phyloP scores from a whole-genome alignment of 2,329 filamentous ascomycete species.

The Atkinsonella texensis region DNA sequence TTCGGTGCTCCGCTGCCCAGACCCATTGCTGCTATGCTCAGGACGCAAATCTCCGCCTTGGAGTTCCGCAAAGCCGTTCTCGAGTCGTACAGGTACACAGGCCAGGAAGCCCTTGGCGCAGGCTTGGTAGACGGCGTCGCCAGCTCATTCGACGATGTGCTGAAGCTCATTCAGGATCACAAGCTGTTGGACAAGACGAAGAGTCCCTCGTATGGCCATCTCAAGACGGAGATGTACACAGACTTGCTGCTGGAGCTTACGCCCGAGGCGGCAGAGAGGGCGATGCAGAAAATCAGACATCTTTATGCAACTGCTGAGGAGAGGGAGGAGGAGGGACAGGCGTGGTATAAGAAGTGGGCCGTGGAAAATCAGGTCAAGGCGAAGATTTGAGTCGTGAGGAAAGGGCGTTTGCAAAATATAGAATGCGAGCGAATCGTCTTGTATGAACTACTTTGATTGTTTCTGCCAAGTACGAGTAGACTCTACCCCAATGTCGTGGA shows the following conservation, averaged over 20 bases:
- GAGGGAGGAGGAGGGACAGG: constrained; percentile 29
- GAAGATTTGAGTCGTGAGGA: not conserved
- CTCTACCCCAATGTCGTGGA: too few species aligned
- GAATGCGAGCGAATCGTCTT: too few species aligned
- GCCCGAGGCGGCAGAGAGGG: constrained; percentile 37
- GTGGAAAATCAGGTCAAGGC: constrained; percentile 26
- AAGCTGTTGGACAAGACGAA: constrained; percentile 49
- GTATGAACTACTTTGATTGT: too few species aligned
- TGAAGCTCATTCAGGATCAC: constrained; percentile 46
- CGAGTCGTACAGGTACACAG: constrained; percentile 58
- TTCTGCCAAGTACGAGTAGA: too few species aligned
- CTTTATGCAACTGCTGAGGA: constrained; percentile 19
- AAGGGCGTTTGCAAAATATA: not conserved
- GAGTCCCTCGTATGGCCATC: constrained; percentile 52
- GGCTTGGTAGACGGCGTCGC: constrained; percentile 59
- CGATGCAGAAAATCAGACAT: constrained; percentile 18
- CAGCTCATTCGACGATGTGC: constrained; percentile 39
- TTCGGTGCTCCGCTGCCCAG: constrained; percentile 64
- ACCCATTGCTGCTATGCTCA: constrained; percentile 62
- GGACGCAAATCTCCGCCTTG: constrained; percentile 47
- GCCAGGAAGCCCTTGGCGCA: constrained; percentile 46
- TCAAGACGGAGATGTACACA: constrained; percentile 70
- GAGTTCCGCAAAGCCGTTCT: constrained; percentile 55
- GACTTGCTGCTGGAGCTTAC: constrained; percentile 49
- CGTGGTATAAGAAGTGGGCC: constrained; percentile 38